Base-by-base conservation (phyloP, 345 rosid genomes). In the Garcia nutans region DNA sequence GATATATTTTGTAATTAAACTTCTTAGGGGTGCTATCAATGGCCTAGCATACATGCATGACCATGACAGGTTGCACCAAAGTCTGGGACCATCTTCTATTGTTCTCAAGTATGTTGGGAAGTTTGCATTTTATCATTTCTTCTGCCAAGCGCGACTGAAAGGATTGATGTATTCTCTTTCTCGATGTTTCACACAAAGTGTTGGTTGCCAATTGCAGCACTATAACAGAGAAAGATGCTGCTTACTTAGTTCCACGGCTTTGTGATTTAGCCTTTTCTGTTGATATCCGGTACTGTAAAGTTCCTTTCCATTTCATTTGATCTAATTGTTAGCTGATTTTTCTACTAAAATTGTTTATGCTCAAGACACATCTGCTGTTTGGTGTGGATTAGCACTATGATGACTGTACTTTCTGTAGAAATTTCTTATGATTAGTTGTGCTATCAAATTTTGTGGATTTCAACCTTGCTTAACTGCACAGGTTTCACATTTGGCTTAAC, bases 201-300 rank as follows among this genome's bases (percentile, higher is more conserved):
- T 47, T 62, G 20, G 62, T 75, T 77, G 68, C 69, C 70, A 58
- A 78, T 80, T 66, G 77, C 86, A 92, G 97, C 80, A 92, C 99
- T 64, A 76, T 86, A 50, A 83, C 64, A 1, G 99, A 94, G 85
- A 89, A 86, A 82, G 97, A 94, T 74, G 93, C 92, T 73, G 80
- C 74, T 28, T 91, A 90, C 82, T 77, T 94, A 81, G 82, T 89
- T 82, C 96, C 99, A 65, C 85, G 90, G 73, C 94, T 94, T 78
- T 89, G 96, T 56, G 99, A 94, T 86, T 87, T 94, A 65, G 91
- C 99, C 67, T 94, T 92, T 86, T 94, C 98, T 68, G 92, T 92
- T 80, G 97, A 93, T 82, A 84, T 90, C 58, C 87, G 93, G 98
- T 92, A 84, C 60, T 33, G 8, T 59, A 57, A 52, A 24, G 44